Evolutionary conservation across 768 basidiomycete genomes (phyloP).

Genomic region (Trametes gibbosa): DNA sequence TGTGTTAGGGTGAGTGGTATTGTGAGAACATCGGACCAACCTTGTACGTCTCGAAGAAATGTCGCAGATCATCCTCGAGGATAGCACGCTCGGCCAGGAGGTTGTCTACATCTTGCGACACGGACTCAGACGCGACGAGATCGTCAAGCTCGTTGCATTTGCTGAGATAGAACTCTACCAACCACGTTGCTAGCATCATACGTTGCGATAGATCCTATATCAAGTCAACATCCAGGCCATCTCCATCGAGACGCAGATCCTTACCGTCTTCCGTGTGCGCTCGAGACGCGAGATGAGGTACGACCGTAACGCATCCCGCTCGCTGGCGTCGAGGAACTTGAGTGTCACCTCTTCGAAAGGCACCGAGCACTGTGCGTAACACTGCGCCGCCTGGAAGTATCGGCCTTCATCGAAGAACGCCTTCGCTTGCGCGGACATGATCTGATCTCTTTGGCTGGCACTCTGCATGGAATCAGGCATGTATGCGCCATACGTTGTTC

Average conservation of each 20-base stretch:
- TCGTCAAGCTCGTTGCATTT: conserved; percentile 98
- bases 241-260: conserved; percentile 22
- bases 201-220: conserved; percentile 85
- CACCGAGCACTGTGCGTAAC: conserved; percentile 84
- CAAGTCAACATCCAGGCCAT: neutral
- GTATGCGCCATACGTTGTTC: neutral
- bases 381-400: conserved; percentile 90
- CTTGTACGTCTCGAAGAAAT: conserved; percentile 94
- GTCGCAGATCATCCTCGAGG: conserved; percentile 88
- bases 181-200: conserved; percentile 98
- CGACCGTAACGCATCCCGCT: conserved; percentile 86
- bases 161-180: conserved; percentile 94
- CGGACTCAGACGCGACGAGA: conserved; percentile 81
- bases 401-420: conserved; percentile 73
- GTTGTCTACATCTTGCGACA: conserved; percentile 81
- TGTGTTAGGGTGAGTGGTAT: neutral
- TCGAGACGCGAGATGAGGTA: conserved; percentile 89
- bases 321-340: conserved; percentile 84
- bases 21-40: conserved; percentile 37
- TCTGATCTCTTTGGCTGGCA: conserved; percentile 79
- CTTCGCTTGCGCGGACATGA: conserved; percentile 82
- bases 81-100: conserved; percentile 75
- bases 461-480: conserved; percentile 45
- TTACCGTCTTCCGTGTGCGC: conserved; percentile 75
- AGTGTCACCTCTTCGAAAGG: conserved; percentile 91